Conservation (phyloP, 108 stramenopile species). For the Fragilariopsis cylindrus region DNA sequence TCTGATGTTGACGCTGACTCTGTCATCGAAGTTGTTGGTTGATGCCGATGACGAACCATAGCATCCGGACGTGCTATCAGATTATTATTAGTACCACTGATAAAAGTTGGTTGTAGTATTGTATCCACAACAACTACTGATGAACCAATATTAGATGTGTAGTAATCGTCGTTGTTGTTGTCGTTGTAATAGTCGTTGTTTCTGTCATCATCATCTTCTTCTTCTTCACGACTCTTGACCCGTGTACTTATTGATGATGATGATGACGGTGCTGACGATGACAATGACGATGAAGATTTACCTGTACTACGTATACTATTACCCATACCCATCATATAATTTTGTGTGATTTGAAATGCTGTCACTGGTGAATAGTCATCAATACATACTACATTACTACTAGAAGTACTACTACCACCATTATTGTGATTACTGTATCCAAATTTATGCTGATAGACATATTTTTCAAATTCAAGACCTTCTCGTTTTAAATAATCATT, state of each 20-base stretch:
- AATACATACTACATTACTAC: not conserved
- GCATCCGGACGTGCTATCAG: not conserved
- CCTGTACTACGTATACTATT: not conserved
- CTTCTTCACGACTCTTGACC: no score
- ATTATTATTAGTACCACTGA: not conserved
- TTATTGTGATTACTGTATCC: not conserved
- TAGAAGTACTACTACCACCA: not conserved
- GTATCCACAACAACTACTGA: not conserved
- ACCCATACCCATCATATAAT: not conserved
- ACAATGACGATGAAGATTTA: not conserved
- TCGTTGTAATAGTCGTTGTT: no score
- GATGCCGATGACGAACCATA: not conserved
- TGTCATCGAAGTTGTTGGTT: no score
- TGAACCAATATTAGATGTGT: no score
- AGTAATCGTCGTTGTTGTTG: no score
- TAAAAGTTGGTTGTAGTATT: slow-evolving; percentile 4
- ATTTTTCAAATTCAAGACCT: not conserved
- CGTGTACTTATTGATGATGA: no score
- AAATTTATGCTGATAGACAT: slow-evolving; percentile 3
- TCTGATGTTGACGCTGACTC: no score
- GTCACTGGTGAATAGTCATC: not conserved
- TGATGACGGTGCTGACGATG: no score
- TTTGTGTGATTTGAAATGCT: not conserved
- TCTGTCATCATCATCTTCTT: no score
- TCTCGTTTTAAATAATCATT: not conserved